Percentiles rank a stretch among this genome's conserved stretches.
Conservation (phyloP, 23 red algal genomes). For the Porphyridium purpureum region DNA sequence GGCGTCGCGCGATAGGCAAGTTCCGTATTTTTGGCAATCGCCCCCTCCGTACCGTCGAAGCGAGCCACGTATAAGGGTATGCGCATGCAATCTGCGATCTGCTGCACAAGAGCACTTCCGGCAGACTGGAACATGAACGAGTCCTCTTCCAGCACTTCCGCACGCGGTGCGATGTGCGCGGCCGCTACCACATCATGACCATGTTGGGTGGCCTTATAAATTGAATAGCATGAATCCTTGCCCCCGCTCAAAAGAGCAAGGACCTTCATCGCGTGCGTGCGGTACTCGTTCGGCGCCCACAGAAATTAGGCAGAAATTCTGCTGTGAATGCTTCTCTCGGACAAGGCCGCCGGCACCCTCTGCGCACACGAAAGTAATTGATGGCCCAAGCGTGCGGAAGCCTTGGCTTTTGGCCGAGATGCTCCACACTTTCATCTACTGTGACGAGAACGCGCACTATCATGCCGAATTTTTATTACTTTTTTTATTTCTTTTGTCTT, state of each 20-base stretch:
- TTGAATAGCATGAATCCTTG: constrained; percentile 72
- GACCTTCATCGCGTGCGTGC: constrained; percentile 5
- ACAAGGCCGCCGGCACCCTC: too few relatives aligned
- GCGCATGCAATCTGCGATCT: constrained; percentile 15
- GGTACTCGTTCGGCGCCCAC: too few relatives aligned
- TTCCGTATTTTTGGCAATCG: neutral
- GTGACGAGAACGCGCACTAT: too few relatives aligned
- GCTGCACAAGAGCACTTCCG: constrained; percentile 21
- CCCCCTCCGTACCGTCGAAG: constrained; percentile 2
- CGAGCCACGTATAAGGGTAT: constrained; percentile 17
- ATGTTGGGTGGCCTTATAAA: constrained; percentile 15
- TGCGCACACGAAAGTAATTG: too few relatives aligned
- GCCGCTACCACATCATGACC: constrained; percentile 70
- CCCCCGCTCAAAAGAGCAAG: constrained; percentile 81
- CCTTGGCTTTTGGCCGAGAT: too few relatives aligned
- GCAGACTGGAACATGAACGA: constrained; percentile 93
- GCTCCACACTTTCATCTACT: too few relatives aligned
- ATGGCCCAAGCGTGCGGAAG: too few relatives aligned
- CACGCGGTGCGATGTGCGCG: constrained; percentile 52
- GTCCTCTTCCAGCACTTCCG: constrained; percentile 35
- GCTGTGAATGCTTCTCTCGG: too few relatives aligned
- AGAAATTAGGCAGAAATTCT: too few relatives aligned
- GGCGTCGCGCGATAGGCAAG: constrained; percentile 19
- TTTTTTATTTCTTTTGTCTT: too few relatives aligned
- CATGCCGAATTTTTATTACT: too few relatives aligned